Evolutionary conservation across 805 yeast species (phyloP), one percentile per base, ranked within the genome.

Genomic region (Yarrowia sp.): DNA sequence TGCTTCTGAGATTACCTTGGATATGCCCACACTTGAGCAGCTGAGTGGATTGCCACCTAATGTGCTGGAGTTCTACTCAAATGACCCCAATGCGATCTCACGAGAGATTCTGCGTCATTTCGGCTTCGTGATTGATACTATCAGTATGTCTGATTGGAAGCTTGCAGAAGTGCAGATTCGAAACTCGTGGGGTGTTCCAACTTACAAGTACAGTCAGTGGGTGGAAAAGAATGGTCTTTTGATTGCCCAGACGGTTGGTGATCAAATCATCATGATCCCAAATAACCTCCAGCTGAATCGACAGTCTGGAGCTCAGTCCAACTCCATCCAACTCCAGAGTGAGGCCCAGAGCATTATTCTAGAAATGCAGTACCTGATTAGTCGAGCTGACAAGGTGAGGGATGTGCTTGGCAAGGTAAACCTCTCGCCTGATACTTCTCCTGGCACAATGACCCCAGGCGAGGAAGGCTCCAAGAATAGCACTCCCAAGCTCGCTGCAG

Each of bases 151-250:
- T 19, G 85, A 85, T 68, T 82, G 89, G 74, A 64, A 66, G 43
- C 67, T 65, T 32, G 67, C 64, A 5, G 79, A 78, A 24, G 83
- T 89, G 70, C 92, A 90, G 49, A 86, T 92, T 21, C 73, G 80
- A 17, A 93, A 92, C 74, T 89, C 96, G 19, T 93, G 98, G 98
- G 98, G 98, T 1, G 83, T 81, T 65, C 96, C 97, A 1, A 79
- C 79, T 35, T 92, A 89, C 78, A 84, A 86, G 71, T 89, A 84
- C 74, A 91, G 90, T 1, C 99, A 95, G 75, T 96, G 89, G 72
- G 87, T 95, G 59, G 99, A 95, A 74, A 82, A 80, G 66, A 85
- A 96, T 0, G 99, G 99, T 2, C 86, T 90, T 0, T 90, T 92
- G 70, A 85, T 95, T 64, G 96, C 95, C 1, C 98, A 93, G 74